phyloP scores from a whole-genome alignment of 164 flowering plant genomes.

The Dillenia turbinata region DNA sequence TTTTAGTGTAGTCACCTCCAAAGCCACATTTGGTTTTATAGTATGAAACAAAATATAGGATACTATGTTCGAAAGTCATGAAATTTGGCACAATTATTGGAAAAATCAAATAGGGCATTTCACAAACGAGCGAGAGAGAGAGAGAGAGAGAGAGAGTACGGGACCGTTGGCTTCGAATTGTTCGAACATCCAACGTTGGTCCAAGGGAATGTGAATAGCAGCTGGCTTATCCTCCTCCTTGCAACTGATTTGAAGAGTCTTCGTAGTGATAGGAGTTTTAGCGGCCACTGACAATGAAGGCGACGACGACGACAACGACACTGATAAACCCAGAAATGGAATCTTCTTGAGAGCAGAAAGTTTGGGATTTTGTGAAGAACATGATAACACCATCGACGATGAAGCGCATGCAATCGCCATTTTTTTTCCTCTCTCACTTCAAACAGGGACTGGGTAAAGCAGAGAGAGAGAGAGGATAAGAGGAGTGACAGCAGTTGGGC shows the following conservation, averaged over 20 bases:
- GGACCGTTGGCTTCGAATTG: slow-evolving; percentile 45
- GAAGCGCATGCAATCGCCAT: slow-evolving; percentile 28
- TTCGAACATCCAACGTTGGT: slow-evolving; percentile 84
- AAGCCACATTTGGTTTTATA: not conserved
- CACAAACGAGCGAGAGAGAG: too few relatives aligned
- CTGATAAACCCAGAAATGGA: slow-evolving; percentile 41
- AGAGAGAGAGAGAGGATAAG: too few relatives aligned
- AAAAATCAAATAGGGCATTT: not conserved
- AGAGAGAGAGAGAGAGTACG: slow-evolving; percentile 23
- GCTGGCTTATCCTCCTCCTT: slow-evolving; percentile 26
- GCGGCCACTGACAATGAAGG: slow-evolving; percentile 4
- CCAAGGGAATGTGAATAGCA: slow-evolving; percentile 56
- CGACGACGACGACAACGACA: slow-evolving; percentile 17
- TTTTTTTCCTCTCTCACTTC: not conserved
- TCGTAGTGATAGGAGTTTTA: not conserved
- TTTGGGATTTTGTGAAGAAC: slow-evolving; percentile 18
- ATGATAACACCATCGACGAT: slow-evolving; percentile 11
- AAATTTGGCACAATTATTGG: too few relatives aligned
- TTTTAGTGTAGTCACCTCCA: not conserved
- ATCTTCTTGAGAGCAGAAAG: slow-evolving; percentile 16
- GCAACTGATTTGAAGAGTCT: slow-evolving; percentile 26
- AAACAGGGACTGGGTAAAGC: too few relatives aligned
- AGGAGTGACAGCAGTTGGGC: too few relatives aligned
- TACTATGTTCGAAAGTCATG: too few relatives aligned
- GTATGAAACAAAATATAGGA: not conserved